These are phyloP conservation scores for Coniochaeta prunicola DNA, from an alignment of 2,329 filamentous ascomycete genomes.

Conservation along the genomic window DNA sequence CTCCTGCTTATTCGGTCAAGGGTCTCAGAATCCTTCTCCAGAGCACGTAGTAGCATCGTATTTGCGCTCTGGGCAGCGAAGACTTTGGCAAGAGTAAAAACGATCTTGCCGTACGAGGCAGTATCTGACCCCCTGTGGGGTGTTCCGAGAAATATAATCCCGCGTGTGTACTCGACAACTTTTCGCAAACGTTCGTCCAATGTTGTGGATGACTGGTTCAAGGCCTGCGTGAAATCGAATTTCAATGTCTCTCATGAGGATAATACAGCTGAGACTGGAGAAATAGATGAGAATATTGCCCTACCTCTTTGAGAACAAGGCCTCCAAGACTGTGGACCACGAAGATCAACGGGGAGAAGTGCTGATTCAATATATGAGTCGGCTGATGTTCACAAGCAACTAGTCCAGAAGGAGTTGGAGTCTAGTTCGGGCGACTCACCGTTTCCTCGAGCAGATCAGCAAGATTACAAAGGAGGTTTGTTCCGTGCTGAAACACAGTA, in stretches of 20 bases:
- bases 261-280: no score
- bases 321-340: background rate
- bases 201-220: background rate
- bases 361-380: background rate
- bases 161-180: background rate
- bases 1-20: background rate
- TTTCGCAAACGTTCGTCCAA: background rate
- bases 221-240: background rate
- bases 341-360: background rate
- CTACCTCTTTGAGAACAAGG: background rate
- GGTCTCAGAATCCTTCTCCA: slow-evolving; percentile 1
- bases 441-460: background rate
- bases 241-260: no score
- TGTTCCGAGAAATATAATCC: background rate
- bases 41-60: background rate
- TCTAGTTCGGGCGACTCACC: background rate
- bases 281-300: no score
- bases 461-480: background rate
- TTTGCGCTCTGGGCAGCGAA: background rate
- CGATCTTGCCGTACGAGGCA: slow-evolving; percentile 2
- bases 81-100: background rate
- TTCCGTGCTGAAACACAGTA: background rate
- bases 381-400: background rate
- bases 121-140: background rate
- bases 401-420: background rate